A percentile compares a stretch with the other conserved stretches of the same genome.
Conservation (phyloP, 257 asterid species). For the Echites panduratus region DNA sequence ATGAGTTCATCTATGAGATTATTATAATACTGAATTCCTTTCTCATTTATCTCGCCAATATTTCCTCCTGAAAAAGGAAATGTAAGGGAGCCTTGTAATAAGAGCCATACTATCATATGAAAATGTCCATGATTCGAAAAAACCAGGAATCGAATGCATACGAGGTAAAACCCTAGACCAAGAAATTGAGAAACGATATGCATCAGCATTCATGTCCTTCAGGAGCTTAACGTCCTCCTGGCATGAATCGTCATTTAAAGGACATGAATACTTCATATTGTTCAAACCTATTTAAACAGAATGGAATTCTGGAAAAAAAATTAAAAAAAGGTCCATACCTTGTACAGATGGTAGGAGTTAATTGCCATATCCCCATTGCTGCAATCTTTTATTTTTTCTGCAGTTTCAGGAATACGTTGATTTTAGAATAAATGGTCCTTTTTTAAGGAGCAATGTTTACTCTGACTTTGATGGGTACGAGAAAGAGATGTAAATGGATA, state of each 20-base stretch:
- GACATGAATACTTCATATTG: too few species aligned
- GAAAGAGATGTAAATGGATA: too few species aligned
- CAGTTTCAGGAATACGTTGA: too few species aligned
- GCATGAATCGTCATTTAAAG: too few species aligned
- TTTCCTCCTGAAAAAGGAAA: not conserved
- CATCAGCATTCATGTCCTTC: not conserved
- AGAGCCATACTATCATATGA: too few species aligned
- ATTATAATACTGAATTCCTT: not conserved
- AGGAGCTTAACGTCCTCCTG: not conserved
- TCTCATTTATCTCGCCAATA: not conserved
- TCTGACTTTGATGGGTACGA: too few species aligned
- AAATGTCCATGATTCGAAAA: not conserved
- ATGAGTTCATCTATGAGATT: not conserved
- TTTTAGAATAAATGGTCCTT: too few species aligned
- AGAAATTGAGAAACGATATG: slow-evolving; percentile 2
- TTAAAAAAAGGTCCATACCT: too few species aligned
- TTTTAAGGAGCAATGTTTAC: too few species aligned
- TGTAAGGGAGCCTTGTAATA: too few species aligned
- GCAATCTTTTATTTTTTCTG: not conserved
- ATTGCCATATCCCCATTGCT: not conserved
- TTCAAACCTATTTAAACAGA: not conserved
- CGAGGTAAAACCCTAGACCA: slow-evolving; percentile 1
- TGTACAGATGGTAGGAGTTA: not conserved
- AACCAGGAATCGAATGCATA: not conserved
- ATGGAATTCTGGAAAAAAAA: too few species aligned